Evolutionary conservation across 306 rosid species (phyloP).

Genomic region (Malus orientalis): DNA sequence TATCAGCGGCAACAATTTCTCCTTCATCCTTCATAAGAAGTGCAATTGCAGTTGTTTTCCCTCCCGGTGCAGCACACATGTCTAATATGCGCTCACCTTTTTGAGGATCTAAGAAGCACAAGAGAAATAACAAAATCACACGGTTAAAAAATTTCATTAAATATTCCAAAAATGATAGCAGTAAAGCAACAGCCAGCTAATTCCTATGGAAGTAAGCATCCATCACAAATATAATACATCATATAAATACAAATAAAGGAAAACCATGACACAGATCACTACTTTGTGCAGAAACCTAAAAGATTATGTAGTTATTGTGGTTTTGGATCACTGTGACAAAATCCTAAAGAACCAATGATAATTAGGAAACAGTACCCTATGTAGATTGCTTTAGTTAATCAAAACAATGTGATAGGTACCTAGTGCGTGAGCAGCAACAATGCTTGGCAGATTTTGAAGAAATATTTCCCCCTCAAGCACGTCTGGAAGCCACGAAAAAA

Average conservation of each 20-base stretch:
- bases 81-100: constrained; percentile 80
- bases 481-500: constrained; percentile 34
- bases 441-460: constrained; percentile 94
- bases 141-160: background rate
- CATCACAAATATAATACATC: background rate
- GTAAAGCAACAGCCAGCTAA: background rate
- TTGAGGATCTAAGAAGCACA: constrained; percentile 62
- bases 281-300: background rate
- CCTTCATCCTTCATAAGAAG: constrained; percentile 90
- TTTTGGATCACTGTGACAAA: background rate
- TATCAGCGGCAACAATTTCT: constrained; percentile 80
- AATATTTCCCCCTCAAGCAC: constrained; percentile 94
- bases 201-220: background rate
- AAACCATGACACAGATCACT: background rate
- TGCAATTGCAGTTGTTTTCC: constrained; percentile 94
- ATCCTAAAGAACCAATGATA: background rate
- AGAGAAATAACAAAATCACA: background rate
- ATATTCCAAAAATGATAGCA: background rate
- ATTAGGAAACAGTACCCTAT: background rate
- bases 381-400: background rate
- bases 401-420: constrained; percentile 33
- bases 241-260: background rate
- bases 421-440: constrained; percentile 83
- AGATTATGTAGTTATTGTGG: background rate
- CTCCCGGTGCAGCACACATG: constrained; percentile 99